Evolutionary conservation across 495 filamentous ascomycete genomes (phyloP).

Genomic region (Friedmanniomyces simplex): DNA sequence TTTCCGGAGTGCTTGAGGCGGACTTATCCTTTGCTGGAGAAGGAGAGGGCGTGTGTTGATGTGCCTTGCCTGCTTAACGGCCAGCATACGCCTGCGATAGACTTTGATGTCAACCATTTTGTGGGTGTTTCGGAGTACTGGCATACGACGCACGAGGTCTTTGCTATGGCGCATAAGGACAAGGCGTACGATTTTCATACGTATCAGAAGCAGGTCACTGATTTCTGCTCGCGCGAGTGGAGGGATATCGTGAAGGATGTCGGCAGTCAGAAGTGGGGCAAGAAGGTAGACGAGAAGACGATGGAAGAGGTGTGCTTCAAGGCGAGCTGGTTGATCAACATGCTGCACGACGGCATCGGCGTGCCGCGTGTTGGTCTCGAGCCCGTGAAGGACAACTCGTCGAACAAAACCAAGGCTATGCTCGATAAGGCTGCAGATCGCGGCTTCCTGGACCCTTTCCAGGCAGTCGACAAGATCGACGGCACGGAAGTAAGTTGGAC

Average conservation of each 20-base stretch:
- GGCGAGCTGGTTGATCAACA: constrained; percentile 91
- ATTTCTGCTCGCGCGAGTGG: constrained; percentile 84
- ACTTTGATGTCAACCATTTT: constrained; percentile 97
- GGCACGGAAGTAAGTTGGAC: constrained; percentile 97
- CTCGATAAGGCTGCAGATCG: constrained; percentile 60
- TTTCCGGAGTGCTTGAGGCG: constrained; percentile 77
- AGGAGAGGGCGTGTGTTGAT: constrained; percentile 75
- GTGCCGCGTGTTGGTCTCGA: constrained; percentile 85
- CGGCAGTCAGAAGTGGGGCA: constrained; percentile 55
- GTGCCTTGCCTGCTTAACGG: constrained; percentile 80
- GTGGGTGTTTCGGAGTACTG: constrained; percentile 97
- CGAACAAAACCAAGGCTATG: constrained; percentile 69
- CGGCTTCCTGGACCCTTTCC: constrained; percentile 80
- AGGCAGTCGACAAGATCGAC: constrained; percentile 86
- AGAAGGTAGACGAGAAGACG: constrained; percentile 62
- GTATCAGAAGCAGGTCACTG: constrained; percentile 74
- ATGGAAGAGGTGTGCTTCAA: constrained; percentile 93
- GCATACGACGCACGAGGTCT: constrained; percentile 95
- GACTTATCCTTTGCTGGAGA: constrained; percentile 80
- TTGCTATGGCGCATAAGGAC: constrained; percentile 68
- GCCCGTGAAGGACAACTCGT: constrained; percentile 32
- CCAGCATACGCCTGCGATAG: constrained; percentile 85
- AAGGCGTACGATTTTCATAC: constrained; percentile 84
- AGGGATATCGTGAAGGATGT: constrained; percentile 55
- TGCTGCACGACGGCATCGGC: constrained; percentile 91